phyloP scores from a whole-genome alignment of 352 stramenopile genomes.

The Phytophthora hybrid region DNA sequence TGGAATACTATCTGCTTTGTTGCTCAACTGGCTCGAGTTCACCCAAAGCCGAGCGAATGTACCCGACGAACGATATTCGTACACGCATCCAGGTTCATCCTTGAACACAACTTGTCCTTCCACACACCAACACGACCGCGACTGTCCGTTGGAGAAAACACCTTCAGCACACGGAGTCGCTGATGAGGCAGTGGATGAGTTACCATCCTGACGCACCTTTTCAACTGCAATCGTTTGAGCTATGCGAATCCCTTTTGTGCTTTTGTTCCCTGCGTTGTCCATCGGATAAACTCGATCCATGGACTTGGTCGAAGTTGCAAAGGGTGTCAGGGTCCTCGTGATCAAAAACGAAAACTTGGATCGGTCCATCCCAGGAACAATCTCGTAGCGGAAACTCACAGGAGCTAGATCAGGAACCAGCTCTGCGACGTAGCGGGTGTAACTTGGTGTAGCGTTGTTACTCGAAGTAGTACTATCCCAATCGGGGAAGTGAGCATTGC shows the following conservation, averaged over 20 bases:
- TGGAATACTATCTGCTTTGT: constrained; percentile 1
- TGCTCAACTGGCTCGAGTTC: constrained; percentile 8
- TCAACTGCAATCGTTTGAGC: constrained; percentile 54
- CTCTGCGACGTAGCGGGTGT: constrained; percentile 40
- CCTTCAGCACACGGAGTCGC: constrained; percentile 19
- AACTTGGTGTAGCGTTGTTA: constrained; percentile 5
- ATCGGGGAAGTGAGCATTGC: constrained; percentile 49
- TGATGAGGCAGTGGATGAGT: not conserved
- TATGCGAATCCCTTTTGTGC: constrained; percentile 54
- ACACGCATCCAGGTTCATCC: constrained; percentile 51
- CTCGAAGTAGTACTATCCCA: constrained; percentile 42
- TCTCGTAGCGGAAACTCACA: constrained; percentile 54
- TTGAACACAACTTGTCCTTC: constrained; percentile 64
- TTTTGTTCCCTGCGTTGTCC: constrained; percentile 27
- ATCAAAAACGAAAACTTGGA: constrained; percentile 63
- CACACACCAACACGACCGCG: constrained; percentile 59
- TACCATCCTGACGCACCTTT: constrained; percentile 46
- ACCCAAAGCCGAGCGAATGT: constrained; percentile 50
- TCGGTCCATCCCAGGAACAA: constrained; percentile 61
- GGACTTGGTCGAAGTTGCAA: constrained; percentile 50
- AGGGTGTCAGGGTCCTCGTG: constrained; percentile 57
- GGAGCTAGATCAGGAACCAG: constrained; percentile 37
- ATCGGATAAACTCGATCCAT: constrained; percentile 56
- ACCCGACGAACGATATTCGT: constrained; percentile 69
- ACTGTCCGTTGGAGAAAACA: constrained; percentile 28